phyloP scores from a whole-genome alignment of 306 rosid genomes.

The Rosa multiflora region DNA sequence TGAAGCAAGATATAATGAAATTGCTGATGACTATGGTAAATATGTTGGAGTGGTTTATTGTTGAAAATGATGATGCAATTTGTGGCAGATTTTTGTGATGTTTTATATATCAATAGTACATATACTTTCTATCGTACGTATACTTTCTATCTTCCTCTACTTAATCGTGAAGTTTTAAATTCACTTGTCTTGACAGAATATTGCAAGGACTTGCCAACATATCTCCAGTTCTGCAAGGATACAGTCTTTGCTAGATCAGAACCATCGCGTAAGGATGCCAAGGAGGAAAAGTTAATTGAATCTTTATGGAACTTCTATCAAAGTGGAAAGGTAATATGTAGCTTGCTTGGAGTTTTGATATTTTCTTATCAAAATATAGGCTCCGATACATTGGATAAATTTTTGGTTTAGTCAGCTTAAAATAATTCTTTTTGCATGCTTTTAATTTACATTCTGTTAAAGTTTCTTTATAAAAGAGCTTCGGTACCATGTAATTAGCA shows the following conservation, averaged over 20 bases:
- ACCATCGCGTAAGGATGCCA: constrained; percentile 50
- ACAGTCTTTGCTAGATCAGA: constrained; percentile 71
- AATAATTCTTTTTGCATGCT: background rate
- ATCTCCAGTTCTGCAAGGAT: constrained; percentile 79
- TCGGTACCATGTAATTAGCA: background rate
- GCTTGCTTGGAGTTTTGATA: background rate
- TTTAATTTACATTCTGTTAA: background rate
- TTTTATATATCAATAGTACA: constrained; percentile 4
- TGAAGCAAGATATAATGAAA: constrained; percentile 53
- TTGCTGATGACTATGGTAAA: constrained; percentile 51
- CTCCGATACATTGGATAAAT: background rate
- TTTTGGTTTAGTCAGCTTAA: constrained; percentile 12
- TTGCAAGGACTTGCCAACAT: constrained; percentile 67
- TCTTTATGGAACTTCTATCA: constrained; percentile 59
- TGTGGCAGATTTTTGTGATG: constrained; percentile 3
- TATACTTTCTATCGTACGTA: background rate
- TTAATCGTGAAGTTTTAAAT: constrained; percentile 2
- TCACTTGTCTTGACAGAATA: constrained; percentile 47
- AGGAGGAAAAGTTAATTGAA: constrained; percentile 56
- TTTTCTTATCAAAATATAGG: constrained; percentile 10
- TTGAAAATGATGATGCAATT: constrained; percentile 13
- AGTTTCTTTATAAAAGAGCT: background rate
- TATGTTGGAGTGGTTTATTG: background rate
- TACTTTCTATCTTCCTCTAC: background rate
- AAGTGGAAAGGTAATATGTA: constrained; percentile 56